Evolutionary conservation across 2,329 filamentous ascomycete species (phyloP).

Genomic region (Aspergillus piperis): DNA sequence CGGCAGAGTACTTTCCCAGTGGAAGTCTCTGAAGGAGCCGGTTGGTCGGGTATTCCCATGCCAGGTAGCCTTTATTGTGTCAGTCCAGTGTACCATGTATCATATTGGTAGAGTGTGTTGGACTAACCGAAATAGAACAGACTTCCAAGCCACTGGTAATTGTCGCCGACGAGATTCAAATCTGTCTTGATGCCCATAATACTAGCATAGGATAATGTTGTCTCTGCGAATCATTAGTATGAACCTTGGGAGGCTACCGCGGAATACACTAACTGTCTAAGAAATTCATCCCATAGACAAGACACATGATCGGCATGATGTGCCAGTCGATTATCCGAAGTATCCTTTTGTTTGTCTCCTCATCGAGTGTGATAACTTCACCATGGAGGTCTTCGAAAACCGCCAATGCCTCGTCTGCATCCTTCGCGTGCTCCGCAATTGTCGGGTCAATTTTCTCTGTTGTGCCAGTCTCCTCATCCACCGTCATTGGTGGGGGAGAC

Average conservation of each 20-base stretch:
- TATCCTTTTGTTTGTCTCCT: conserved; percentile 59
- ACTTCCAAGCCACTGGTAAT: conserved; percentile 56
- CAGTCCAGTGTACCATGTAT: background rate
- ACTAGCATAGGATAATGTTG: conserved; percentile 54
- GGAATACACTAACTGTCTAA: conserved; percentile 47
- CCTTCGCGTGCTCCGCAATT: conserved; percentile 55
- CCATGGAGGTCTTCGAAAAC: conserved; percentile 54
- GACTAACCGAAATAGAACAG: conserved; percentile 53
- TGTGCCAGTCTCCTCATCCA: conserved; percentile 24
- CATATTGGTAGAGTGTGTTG: no score
- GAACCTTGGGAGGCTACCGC: background rate
- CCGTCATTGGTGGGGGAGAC: conserved; percentile 27
- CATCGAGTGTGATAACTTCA: conserved; percentile 56
- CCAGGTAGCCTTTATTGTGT: conserved; percentile 44
- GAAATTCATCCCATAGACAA: conserved; percentile 61
- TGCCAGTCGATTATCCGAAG: conserved; percentile 64
- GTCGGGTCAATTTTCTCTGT: conserved; percentile 30
- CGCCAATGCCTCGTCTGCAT: conserved; percentile 63
- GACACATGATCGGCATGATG: conserved; percentile 61
- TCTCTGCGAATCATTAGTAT: conserved; percentile 35
- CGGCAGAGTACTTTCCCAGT: conserved; percentile 66
- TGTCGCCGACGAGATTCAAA: conserved; percentile 44
- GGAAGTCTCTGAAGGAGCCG: conserved; percentile 65
- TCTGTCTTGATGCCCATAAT: conserved; percentile 57
- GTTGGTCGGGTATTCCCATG: conserved; percentile 68